Evolutionary conservation across 2,329 filamentous ascomycete species (phyloP).

Genomic region (Chrysosporium queenslandicum): DNA sequence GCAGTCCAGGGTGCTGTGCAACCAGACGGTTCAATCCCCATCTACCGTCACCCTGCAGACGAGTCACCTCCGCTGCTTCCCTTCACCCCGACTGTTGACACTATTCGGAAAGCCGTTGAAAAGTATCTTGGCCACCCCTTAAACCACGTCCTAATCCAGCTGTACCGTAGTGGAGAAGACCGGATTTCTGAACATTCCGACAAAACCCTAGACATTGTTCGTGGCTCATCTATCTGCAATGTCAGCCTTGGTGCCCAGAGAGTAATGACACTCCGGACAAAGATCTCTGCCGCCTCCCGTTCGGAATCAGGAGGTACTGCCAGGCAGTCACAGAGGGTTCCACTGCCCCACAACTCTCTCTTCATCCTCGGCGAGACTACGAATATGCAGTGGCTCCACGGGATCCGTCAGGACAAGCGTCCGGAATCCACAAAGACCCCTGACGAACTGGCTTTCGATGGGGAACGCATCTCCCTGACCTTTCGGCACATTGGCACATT

Average conservation of each 20-base stretch:
- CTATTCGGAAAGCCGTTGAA: constrained; percentile 60
- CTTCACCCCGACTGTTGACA: constrained; percentile 63
- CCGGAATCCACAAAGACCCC: constrained; percentile 54
- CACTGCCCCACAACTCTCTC: constrained; percentile 78
- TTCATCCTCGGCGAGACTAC: constrained; percentile 71
- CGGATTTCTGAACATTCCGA: constrained; percentile 96
- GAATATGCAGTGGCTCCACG: constrained; percentile 81
- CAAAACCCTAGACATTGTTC: constrained; percentile 85
- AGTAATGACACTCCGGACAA: constrained; percentile 78
- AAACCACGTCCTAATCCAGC: constrained; percentile 87
- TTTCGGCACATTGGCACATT: constrained; percentile 87
- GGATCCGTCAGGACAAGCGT: constrained; percentile 82
- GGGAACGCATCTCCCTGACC: constrained; percentile 80
- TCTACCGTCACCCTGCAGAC: constrained; percentile 93
- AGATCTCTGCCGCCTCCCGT: constrained; percentile 34
- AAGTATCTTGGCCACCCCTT: constrained; percentile 63
- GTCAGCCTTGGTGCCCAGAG: constrained; percentile 86
- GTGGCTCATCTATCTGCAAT: constrained; percentile 76
- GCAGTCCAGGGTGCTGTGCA: constrained; percentile 61
- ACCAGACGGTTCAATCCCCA: constrained; percentile 59
- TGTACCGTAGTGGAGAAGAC: constrained; percentile 80
- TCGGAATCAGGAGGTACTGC: constrained; percentile 26
- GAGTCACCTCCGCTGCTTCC: constrained; percentile 65
- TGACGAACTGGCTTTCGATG: constrained; percentile 60
- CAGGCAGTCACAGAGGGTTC: constrained; percentile 56